Conservation (phyloP, 768 basidiomycete species). For the Symmetrospora coprosmae region DNA sequence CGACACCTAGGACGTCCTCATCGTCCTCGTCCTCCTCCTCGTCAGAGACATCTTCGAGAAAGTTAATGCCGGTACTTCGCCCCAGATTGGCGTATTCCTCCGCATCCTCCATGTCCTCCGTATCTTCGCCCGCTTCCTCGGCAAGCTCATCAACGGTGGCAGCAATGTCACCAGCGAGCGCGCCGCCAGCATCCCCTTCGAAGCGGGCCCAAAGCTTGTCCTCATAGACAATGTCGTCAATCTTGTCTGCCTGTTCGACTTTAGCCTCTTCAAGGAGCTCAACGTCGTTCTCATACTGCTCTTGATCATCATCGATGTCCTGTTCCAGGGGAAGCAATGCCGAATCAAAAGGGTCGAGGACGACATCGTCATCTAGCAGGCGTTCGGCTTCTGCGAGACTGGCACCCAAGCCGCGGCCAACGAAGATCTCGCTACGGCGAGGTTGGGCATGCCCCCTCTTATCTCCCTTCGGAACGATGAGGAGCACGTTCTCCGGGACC, state of each 20-base stretch:
- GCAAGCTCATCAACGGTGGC: neutral
- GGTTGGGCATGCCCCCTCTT: no score
- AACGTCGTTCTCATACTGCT: neutral
- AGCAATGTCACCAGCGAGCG: neutral
- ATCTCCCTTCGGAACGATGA: no score
- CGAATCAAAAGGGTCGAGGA: no score
- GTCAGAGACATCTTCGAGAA: neutral
- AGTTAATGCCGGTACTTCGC: no score
- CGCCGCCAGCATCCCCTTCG: neutral
- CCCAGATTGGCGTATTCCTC: neutral
- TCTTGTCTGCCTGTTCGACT: neutral
- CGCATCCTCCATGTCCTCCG: neutral
- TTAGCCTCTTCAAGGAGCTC: neutral
- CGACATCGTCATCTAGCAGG: neutral
- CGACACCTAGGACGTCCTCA: no score
- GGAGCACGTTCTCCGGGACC: no score
- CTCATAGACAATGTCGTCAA: constrained; percentile 10
- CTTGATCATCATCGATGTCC: neutral
- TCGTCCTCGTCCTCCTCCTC: neutral
- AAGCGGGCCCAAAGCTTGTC: constrained; percentile 1
- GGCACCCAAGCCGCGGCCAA: neutral
- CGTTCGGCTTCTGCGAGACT: neutral
- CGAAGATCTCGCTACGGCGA: no score
- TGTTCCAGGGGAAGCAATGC: no score
- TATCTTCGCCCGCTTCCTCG: neutral